Conservation (phyloP, 129 eudicot genomes). For the Arctium lappa region DNA sequence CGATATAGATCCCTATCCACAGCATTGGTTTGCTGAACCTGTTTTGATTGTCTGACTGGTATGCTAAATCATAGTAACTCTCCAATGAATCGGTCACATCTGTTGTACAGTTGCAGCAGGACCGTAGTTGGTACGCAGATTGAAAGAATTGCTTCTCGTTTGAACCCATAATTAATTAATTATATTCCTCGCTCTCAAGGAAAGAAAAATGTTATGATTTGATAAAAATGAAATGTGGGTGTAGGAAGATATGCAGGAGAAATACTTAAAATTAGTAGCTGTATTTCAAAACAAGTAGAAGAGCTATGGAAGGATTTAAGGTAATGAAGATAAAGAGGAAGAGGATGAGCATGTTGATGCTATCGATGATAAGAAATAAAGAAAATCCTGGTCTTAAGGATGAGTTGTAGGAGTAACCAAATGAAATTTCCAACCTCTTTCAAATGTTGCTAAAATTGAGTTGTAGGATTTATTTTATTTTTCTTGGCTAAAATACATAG, state of each 20-base stretch:
- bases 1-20: slow-evolving; percentile 5
- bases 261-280: background rate
- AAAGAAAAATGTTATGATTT: background rate
- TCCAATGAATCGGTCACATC: background rate
- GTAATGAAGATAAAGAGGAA: background rate
- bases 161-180: background rate
- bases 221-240: background rate
- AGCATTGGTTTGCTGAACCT: slow-evolving; percentile 9
- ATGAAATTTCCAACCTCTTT: too few relatives aligned
- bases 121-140: background rate
- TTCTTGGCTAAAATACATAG: too few relatives aligned
- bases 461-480: too few relatives aligned
- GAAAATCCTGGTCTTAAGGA: too few relatives aligned
- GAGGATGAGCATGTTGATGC: background rate
- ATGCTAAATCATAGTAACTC: background rate
- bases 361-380: background rate
- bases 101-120: background rate
- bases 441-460: too few relatives aligned
- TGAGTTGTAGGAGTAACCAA: too few relatives aligned
- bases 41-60: background rate
- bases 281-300: background rate
- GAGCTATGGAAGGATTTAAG: background rate
- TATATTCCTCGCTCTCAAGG: background rate
- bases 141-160: background rate
- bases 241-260: background rate